These are phyloP conservation scores for Eutrema salsugineum DNA, from an alignment of 441 rosid genomes.

Conservation along the genomic window DNA sequence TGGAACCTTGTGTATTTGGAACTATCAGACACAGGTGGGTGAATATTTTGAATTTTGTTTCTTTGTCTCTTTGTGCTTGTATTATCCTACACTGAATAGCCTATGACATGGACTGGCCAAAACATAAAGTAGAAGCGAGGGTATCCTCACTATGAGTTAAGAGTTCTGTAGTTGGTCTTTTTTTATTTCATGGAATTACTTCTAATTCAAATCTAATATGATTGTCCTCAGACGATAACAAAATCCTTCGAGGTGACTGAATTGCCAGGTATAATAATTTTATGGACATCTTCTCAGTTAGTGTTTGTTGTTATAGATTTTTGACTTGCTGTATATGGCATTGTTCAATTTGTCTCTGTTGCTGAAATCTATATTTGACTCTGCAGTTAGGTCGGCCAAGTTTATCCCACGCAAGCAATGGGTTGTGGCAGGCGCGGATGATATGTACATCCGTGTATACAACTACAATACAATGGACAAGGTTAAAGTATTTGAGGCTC, in stretches of 20 bases:
- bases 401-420: conserved; percentile 69
- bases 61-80: neutral
- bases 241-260: conserved; percentile 69
- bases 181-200: neutral
- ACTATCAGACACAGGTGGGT: conserved; percentile 76
- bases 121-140: neutral
- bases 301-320: neutral
- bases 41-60: neutral
- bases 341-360: neutral
- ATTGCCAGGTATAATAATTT: conserved; percentile 47
- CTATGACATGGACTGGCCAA: neutral
- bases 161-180: neutral
- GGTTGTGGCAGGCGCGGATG: conserved; percentile 83
- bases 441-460: conserved; percentile 66
- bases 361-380: conserved; percentile 23
- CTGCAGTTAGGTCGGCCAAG: conserved; percentile 74
- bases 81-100: neutral
- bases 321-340: neutral
- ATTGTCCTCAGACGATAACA: conserved; percentile 44
- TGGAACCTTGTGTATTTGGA: conserved; percentile 78
- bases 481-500: conserved; percentile 85
- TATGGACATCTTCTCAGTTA: neutral
- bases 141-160: neutral
- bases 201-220: conserved; percentile 28
- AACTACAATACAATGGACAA: conserved; percentile 76